A percentile compares a stretch with the other conserved stretches of the same genome.
Evolutionary conservation across 1,284 basidiomycete species (phyloP).

Genomic region (Ustilago bromivora): DNA sequence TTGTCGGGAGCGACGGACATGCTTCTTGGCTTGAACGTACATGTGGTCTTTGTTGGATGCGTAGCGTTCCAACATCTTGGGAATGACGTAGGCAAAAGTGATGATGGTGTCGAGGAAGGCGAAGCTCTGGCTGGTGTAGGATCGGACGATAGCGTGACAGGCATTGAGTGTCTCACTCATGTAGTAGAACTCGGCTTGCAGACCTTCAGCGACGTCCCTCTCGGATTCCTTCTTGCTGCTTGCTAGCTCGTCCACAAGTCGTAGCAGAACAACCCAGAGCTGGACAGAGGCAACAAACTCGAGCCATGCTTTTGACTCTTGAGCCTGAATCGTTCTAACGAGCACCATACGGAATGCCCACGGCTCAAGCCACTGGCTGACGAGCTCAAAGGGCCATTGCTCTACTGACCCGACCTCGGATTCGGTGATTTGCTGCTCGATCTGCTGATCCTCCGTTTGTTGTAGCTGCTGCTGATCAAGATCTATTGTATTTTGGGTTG

Average conservation of each 20-base stretch:
- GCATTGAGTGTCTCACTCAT: conserved; percentile 63
- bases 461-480: conserved; percentile 19
- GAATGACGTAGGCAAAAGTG: conserved; percentile 63
- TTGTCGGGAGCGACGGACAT: conserved; percentile 46
- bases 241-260: conserved; percentile 62
- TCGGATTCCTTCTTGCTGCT: conserved; percentile 51
- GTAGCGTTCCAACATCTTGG: conserved; percentile 66
- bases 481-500: conserved; percentile 18
- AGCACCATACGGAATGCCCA: conserved; percentile 67
- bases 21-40: conserved; percentile 61
- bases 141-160: conserved; percentile 54
- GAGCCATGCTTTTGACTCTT: conserved; percentile 62
- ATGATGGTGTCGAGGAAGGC: conserved; percentile 63
- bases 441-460: neutral
- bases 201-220: conserved; percentile 58
- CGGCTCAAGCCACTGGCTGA: conserved; percentile 63
- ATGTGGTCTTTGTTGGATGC: conserved; percentile 62
- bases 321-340: conserved; percentile 54
- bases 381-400: conserved; percentile 56
- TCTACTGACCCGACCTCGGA: conserved; percentile 9
- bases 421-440: conserved; percentile 4
- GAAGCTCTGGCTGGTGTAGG: conserved; percentile 65
- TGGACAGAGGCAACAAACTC: conserved; percentile 63
- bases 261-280: conserved; percentile 66
- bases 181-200: conserved; percentile 67